Evolutionary conservation across 2,329 filamentous ascomycete species (phyloP), one percentile per base, ranked within the genome.

Genomic region (Alternaria hordeiaustralica): DNA sequence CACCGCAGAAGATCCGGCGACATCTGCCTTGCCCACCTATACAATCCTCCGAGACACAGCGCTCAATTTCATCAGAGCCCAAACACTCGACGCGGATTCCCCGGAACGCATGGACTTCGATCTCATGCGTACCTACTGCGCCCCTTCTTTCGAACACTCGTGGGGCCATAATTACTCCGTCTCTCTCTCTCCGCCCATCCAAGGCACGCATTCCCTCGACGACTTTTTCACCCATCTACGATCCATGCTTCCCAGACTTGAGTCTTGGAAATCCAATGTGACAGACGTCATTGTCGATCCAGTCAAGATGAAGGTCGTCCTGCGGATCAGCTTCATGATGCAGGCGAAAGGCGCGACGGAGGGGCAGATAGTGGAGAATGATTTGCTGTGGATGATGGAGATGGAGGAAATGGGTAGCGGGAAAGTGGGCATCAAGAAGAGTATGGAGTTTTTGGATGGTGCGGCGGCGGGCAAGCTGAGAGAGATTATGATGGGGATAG

Each of bases 371-470:
- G 65, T 71, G 20, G 72, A 75, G 50, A 78, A 79, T 61, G 78
- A 80, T 58, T 57, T 80, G 15, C 9, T 79, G 13, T 79, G 78
- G 71, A 67, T 72, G 61, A 55, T 79, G 59, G 70, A 64, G n/a
- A 66, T 80, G 63, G 68, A 71, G 43, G 58, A 60, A 15, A 58
- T 6, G 65, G 53, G 15, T 5, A 13, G 13, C 8, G 26, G 13
- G 23, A 28, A 33, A 59, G 63, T 65, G 65, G 75, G 66, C 62
- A 66, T 79, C 1, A 36, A 41, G 23, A 72, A 55, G 49, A 71
- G 67, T 56, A 68, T 65, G 9, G 78, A 81, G 63, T 78, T 79
- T 58, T 56, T 81, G 36, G 78, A 80, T 66, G 68, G 61, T 18
- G 63, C 60, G 43, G 77, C 77, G 12, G 60, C 60, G 18, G 55